Evolutionary conservation across 768 basidiomycete species (phyloP), one percentile per base, ranked within the genome.

Genomic region (Tremella mesenterica): DNA sequence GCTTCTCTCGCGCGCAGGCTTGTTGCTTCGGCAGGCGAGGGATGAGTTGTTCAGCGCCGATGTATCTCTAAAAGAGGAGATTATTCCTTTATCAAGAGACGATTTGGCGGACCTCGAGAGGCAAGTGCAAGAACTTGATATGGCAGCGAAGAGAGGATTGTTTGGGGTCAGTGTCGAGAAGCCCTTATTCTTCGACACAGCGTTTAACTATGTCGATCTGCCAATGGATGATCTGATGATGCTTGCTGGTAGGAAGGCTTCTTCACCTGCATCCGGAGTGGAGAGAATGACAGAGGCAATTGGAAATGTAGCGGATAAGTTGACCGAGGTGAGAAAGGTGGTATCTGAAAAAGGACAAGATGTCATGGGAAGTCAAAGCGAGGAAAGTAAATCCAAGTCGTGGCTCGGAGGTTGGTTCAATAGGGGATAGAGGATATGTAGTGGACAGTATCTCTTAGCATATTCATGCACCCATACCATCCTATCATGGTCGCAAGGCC

Each of bases 161-260:
- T 71, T 71, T 48, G 64, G 61, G 5, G 61, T 72, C 77, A 33
- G 76, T n/a, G 52, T 83, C 65, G 83, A 84, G 76, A 93, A 93
- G 68, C 88, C 88, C 14, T 65, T 89, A 34, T 95, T 96, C 77
- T 95, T 92, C 74, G 88, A 95, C 69, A 85, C 89, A 56, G 91
- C 89, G 16, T 81, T 91, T 64, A 95, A 93, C 73, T 95, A 93
- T 67, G 83, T 88, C 50, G 82, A 86, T 58, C 73, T 90, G 54
- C 86, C 91, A 64, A 84, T 91, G 82, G 85, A 87, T 41, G 75
- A 80, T 47, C 73, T 95, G 53, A 75, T 82, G 63, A 80, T 79
- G 53, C 77, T 85, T 16, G 86, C 84, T 2, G 89, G 89, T 1
- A 59, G 48, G 21, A 83, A 82, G 74, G 70, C n/a, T n/a, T n/a